Evolutionary conservation across 129 eudicot genomes (phyloP).

Genomic region (Helichrysum umbraculigerum): DNA sequence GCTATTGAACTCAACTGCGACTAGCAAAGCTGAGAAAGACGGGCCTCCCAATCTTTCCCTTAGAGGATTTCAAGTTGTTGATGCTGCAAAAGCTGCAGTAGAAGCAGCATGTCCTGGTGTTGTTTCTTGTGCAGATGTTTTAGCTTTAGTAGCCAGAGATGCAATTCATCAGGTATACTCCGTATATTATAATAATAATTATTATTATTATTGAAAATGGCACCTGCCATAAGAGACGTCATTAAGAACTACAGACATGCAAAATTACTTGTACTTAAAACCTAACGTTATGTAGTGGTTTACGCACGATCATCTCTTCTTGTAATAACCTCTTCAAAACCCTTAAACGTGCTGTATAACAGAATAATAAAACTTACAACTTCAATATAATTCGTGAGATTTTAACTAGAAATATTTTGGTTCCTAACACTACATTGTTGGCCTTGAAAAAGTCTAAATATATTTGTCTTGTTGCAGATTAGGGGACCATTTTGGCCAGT

Average conservation of each 20-base stretch:
- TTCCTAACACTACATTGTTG: background rate
- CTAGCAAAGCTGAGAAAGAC: slow-evolving; percentile 51
- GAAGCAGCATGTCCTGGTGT: slow-evolving; percentile 59
- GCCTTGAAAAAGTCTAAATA: background rate
- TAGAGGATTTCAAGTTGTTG: slow-evolving; percentile 57
- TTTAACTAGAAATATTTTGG: too few species aligned
- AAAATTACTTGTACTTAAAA: background rate
- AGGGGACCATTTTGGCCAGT: slow-evolving; percentile 62
- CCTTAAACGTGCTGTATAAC: too few species aligned
- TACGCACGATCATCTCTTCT: background rate
- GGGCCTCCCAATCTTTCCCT: slow-evolving; percentile 47
- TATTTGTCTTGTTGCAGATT: slow-evolving; percentile 28
- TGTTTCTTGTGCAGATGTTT: slow-evolving; percentile 74
- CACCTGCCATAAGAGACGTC: background rate
- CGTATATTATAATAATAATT: too few species aligned
- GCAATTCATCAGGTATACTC: slow-evolving; percentile 49
- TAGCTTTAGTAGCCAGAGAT: slow-evolving; percentile 67
- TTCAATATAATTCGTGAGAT: background rate
- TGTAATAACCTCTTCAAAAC: too few species aligned
- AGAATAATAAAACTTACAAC: background rate
- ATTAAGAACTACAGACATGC: background rate
- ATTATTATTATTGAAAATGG: background rate
- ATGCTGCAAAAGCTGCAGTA: slow-evolving; percentile 56
- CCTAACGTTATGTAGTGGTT: background rate
- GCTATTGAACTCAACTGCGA: slow-evolving; percentile 43